These are phyloP conservation scores for Syzygium aqueum DNA, from an alignment of 345 rosid species.

Conservation along the genomic window DNA sequence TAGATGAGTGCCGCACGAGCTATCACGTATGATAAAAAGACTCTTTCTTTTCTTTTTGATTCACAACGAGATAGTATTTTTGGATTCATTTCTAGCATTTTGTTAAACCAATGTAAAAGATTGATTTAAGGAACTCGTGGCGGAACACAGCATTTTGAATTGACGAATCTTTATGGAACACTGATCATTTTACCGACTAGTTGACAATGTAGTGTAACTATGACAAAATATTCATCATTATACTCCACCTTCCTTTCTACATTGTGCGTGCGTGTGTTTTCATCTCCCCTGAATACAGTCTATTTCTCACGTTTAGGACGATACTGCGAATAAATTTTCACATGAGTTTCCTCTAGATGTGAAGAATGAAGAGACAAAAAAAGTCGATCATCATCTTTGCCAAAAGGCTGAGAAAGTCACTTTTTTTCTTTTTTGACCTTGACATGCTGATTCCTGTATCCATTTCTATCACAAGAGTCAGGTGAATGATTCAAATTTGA, in stretches of 20 bases:
- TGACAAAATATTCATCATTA: neutral
- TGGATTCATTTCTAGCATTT: neutral
- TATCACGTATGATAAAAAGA: neutral
- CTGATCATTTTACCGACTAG: neutral
- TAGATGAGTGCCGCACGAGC: neutral
- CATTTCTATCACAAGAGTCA: neutral
- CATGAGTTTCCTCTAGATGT: neutral
- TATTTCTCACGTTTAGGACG: neutral
- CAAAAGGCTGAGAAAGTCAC: neutral
- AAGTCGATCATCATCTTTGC: neutral
- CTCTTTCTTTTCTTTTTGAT: neutral
- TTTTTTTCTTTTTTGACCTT: neutral
- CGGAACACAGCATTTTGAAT: neutral
- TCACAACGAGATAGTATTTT: rapidly evolving
- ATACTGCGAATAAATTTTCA: neutral
- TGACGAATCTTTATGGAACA: neutral
- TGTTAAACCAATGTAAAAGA: neutral
- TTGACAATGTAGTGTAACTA: neutral
- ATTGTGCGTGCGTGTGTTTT: neutral
- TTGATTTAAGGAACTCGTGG: neutral
- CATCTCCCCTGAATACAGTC: neutral
- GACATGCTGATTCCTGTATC: neutral
- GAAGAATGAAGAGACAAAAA: neutral
- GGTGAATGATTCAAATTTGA: neutral
- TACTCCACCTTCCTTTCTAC: neutral